Conservation (phyloP, 2,329 filamentous ascomycete species). For the Verticillium tricorpus region DNA sequence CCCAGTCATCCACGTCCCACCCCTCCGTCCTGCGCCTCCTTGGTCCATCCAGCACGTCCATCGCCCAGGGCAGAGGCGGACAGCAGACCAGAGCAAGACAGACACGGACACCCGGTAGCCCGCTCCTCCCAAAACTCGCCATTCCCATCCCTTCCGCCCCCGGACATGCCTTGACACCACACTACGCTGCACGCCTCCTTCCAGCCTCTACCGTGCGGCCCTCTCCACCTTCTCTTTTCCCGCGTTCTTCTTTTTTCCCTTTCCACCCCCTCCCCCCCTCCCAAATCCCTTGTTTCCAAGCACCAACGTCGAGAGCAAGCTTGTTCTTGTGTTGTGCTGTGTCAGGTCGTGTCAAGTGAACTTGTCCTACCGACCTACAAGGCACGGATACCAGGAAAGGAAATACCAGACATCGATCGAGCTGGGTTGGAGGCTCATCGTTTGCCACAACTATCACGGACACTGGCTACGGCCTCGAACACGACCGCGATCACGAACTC, state of each 20-base stretch:
- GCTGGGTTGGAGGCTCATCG: neutral
- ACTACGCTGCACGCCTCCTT: neutral
- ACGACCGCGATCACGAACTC: neutral
- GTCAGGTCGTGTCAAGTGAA: neutral
- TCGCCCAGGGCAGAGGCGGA: neutral
- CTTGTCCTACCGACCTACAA: neutral
- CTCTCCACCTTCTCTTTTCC: slow-evolving; percentile 4
- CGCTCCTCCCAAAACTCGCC: neutral
- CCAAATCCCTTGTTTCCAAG: neutral
- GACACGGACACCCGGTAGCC: neutral
- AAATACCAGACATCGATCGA: neutral
- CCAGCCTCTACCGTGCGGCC: neutral
- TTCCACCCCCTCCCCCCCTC: neutral
- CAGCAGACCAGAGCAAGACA: too few species aligned
- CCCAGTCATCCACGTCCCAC: neutral
- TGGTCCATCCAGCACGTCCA: neutral
- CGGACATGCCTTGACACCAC: neutral
- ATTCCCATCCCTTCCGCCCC: neutral
- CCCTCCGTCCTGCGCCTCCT: neutral
- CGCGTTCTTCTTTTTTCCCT: slow-evolving; percentile 1
- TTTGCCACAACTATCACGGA: neutral
- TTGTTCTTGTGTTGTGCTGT: neutral
- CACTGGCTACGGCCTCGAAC: neutral
- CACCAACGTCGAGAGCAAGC: neutral
- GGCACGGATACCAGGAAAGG: neutral